Evolutionary conservation across 495 filamentous ascomycete species (phyloP), one percentile per base, ranked within the genome.

Genomic region (Aspergillus affinis): DNA sequence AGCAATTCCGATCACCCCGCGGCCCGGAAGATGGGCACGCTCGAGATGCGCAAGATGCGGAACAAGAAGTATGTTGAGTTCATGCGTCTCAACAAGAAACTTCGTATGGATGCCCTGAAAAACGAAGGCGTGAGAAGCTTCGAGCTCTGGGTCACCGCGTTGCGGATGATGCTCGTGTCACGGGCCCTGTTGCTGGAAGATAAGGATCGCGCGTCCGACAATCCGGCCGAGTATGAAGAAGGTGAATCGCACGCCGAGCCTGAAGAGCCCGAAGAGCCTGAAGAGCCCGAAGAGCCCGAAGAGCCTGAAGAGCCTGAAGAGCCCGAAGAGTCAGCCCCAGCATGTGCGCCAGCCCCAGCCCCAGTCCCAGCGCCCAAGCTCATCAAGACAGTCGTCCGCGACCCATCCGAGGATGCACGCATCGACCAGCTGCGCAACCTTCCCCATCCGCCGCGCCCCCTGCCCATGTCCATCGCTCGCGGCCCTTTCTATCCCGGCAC

Each of bases 121-220:
- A 55, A 46, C 10, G 75, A 76, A 27, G 73, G 75, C 6, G 61
- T 69, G 17, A 50, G 61, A 26, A 60, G 63, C 55, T 68, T 69
- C 29, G 69, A 75, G 17, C 65, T 78, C 49, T 78, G 71, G 70
- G 52, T 63, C 53, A 65, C 61, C 44, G 69, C 75, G 0, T 51
- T 77, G 41, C 59, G 53, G 30, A 74, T 78, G 75, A 64, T 76
- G 41, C 44, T 54, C 13, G 44, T 72, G 2, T 58, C 72, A 19
- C 69, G 76, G 13, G 63, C 68, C 4, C 60, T 79, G 8, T 60
- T 73, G 18, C 47, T 72, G 19, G 66, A 70, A 21, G 66, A 65
- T 17, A 60, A 53, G 15, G 61, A 72, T 32, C 64, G 64, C 44
- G 51, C 52, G 0, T 48, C 53, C 9, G 53, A 58, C 4, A 20